Conservation (phyloP, 768 basidiomycete genomes). For the Steccherinum ochraceum region DNA sequence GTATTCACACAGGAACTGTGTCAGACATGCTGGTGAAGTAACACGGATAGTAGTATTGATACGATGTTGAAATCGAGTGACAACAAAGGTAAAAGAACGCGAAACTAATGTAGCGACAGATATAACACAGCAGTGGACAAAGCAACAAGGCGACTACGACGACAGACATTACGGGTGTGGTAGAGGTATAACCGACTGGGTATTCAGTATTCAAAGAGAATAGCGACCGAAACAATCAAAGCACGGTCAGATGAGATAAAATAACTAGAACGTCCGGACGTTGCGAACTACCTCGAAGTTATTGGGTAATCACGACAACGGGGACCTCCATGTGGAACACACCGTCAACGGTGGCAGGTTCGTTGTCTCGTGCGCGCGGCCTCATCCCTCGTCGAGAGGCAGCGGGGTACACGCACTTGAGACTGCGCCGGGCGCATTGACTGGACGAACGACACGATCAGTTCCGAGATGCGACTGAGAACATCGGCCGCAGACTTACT, state of each 20-base stretch:
- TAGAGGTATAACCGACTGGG: neutral
- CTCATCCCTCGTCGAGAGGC: constrained; percentile 57
- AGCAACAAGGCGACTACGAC: too few species aligned
- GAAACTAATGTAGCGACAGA: neutral
- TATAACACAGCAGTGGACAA: neutral
- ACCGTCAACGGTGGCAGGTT: neutral
- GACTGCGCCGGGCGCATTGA: constrained; percentile 65
- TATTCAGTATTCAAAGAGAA: too few species aligned
- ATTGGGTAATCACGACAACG: neutral
- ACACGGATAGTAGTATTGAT: too few species aligned
- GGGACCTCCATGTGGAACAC: neutral
- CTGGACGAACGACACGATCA: constrained; percentile 29
- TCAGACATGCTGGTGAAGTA: too few species aligned
- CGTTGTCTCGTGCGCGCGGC: constrained; percentile 6
- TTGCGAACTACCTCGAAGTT: too few species aligned
- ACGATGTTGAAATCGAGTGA: neutral
- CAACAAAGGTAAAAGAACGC: neutral
- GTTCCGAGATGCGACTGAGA: neutral
- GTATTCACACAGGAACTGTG: too few species aligned
- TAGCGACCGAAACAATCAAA: neutral
- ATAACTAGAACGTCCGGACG: neutral
- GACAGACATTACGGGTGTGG: too few species aligned
- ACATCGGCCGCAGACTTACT: constrained; percentile 18
- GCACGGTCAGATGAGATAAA: neutral
- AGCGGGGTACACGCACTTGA: constrained; percentile 64